A percentile compares a stretch with the other conserved stretches of the same genome.
Evolutionary conservation across 2,329 filamentous ascomycete genomes (phyloP).

Genomic region (Xylariaceae sp.): DNA sequence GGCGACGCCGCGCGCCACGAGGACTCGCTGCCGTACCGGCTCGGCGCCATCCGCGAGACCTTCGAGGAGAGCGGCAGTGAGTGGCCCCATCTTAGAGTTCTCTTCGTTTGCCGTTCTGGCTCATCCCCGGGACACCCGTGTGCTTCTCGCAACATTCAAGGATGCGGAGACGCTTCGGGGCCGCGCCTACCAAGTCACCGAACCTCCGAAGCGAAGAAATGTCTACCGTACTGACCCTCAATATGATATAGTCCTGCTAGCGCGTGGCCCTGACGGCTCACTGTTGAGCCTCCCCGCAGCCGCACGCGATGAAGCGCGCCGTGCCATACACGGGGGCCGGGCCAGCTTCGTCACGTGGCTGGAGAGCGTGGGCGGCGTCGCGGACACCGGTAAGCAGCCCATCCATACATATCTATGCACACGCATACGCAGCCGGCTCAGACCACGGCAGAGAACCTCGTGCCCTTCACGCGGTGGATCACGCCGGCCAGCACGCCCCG

Average conservation of each 20-base stretch:
- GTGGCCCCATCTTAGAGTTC: too few species aligned
- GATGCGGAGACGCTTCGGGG: too few species aligned
- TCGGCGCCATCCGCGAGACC: slow-evolving; percentile 80
- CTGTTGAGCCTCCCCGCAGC: slow-evolving; percentile 54
- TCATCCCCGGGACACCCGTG: too few species aligned
- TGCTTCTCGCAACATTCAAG: too few species aligned
- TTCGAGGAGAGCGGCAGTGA: slow-evolving; percentile 95
- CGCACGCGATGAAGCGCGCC: slow-evolving; percentile 58
- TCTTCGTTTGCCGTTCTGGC: too few species aligned
- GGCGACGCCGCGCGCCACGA: slow-evolving; percentile 52
- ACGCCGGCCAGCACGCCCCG: slow-evolving; percentile 67
- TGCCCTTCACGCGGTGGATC: slow-evolving; percentile 88
- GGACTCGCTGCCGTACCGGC: slow-evolving; percentile 67
- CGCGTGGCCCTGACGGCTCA: slow-evolving; percentile 28
- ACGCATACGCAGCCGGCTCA: neutral
- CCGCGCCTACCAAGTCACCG: too few species aligned
- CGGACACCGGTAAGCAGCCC: slow-evolving; percentile 55
- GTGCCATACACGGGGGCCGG: slow-evolving; percentile 58
- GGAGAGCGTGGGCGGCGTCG: slow-evolving; percentile 43
- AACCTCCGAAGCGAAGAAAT: too few species aligned
- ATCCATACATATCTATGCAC: neutral
- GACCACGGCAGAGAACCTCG: slow-evolving; percentile 46
- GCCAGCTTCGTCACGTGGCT: slow-evolving; percentile 62
- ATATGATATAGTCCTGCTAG: too few species aligned
- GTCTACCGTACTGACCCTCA: too few species aligned